Evolutionary conservation across 345 rosid species (phyloP).

Genomic region (Salix dunnii): DNA sequence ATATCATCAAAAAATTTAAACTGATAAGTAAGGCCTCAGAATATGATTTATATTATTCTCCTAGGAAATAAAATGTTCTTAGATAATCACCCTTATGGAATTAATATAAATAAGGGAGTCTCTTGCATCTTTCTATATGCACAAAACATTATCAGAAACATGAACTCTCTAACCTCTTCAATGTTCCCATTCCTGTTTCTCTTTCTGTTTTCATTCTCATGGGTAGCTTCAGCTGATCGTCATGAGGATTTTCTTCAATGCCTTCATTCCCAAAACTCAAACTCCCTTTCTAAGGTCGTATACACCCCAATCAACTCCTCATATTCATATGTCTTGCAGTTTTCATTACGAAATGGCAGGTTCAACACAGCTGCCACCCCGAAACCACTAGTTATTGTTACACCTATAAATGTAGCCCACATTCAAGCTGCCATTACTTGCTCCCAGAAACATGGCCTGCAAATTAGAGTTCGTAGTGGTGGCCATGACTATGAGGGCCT

Average conservation of each 20-base stretch:
- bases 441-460: background rate
- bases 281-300: slow-evolving; percentile 5
- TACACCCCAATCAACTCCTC: slow-evolving; percentile 12
- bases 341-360: background rate
- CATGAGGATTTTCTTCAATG: slow-evolving; percentile 14
- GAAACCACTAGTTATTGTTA: slow-evolving; percentile 15
- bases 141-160: too few species aligned
- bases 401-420: slow-evolving; percentile 1
- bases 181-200: background rate
- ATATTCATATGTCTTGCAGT: slow-evolving; percentile 1
- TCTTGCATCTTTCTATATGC: too few species aligned
- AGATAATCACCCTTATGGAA: too few species aligned
- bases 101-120: too few species aligned
- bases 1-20: too few species aligned
- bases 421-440: slow-evolving; percentile 9
- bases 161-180: background rate
- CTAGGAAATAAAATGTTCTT: too few species aligned
- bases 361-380: slow-evolving; percentile 8
- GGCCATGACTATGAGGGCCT: slow-evolving; percentile 23
- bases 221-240: background rate
- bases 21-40: too few species aligned
- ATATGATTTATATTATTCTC: too few species aligned
- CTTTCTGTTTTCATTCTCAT: background rate
- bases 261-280: background rate
- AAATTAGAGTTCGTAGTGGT: slow-evolving; percentile 20